A percentile compares a stretch with the other conserved stretches of the same genome.
phyloP scores from a whole-genome alignment of 441 rosid species.

The Kokia cookei region DNA sequence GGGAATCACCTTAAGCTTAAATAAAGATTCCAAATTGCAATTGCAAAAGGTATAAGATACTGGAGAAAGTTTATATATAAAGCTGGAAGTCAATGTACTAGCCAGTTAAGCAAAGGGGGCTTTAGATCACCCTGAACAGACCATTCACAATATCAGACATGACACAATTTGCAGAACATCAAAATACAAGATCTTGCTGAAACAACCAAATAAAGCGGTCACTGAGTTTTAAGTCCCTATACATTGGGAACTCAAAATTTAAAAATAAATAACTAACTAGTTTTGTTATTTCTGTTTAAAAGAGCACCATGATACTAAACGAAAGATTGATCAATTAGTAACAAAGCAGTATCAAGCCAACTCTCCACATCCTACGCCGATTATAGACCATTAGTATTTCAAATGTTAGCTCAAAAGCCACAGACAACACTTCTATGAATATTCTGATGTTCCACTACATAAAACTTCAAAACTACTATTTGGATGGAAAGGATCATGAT shows the following conservation, averaged over 20 bases:
- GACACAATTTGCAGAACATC: not conserved
- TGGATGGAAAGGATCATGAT: not conserved
- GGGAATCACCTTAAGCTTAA: not conserved
- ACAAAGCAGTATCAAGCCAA: not conserved
- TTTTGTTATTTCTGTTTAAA: not conserved
- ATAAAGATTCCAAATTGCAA: not conserved
- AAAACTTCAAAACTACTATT: not conserved
- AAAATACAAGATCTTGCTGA: not conserved
- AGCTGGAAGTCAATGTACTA: not conserved
- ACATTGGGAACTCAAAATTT: too few relatives aligned
- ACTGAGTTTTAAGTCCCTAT: not conserved
- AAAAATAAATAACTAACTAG: not conserved
- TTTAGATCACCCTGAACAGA: not conserved
- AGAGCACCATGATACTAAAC: not conserved
- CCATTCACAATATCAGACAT: not conserved
- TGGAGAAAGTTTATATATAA: not conserved
- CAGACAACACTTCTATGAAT: not conserved
- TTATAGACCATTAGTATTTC: not conserved
- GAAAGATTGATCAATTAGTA: not conserved
- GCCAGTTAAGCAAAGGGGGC: not conserved
- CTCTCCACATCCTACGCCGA: not conserved
- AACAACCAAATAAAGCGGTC: not conserved
- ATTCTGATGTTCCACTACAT: not conserved
- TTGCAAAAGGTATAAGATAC: not conserved
- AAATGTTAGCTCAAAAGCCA: not conserved